These are phyloP conservation scores for Orbilia javanica DNA, from an alignment of 2,329 filamentous ascomycete species.

Conservation along the genomic window DNA sequence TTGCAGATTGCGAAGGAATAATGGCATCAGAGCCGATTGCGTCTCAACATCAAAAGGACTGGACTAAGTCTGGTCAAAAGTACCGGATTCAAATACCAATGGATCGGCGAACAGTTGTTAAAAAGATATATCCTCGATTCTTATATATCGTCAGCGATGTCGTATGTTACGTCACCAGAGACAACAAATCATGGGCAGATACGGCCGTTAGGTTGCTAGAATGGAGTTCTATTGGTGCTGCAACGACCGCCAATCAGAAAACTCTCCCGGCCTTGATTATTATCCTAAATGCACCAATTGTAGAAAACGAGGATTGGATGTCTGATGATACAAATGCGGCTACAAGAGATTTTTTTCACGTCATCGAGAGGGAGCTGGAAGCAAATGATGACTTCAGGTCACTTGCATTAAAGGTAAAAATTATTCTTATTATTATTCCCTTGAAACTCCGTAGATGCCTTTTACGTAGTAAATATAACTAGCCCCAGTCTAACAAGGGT, in stretches of 20 bases:
- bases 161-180: constrained; percentile 10
- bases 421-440: too few relatives aligned
- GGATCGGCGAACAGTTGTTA: neutral
- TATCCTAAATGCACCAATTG: neutral
- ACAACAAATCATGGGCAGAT: constrained; percentile 1
- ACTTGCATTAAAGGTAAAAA: neutral
- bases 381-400: neutral
- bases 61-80: neutral
- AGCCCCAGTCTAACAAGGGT: neutral
- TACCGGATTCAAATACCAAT: neutral
- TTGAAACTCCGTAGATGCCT: too few relatives aligned
- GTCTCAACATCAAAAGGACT: neutral
- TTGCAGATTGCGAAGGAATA: constrained; percentile 31
- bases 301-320: neutral
- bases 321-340: neutral
- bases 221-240: constrained; percentile 1
- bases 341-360: neutral
- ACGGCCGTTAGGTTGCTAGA: neutral
- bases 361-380: neutral
- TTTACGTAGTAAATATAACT: too few relatives aligned
- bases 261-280: constrained; percentile 8
- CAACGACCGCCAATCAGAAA: neutral
- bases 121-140: constrained; percentile 22
- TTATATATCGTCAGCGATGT: constrained; percentile 25
- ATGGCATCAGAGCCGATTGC: constrained; percentile 1